Conservation (phyloP, 2,329 filamentous ascomycete genomes). For the Myriosclerotinia scirpicola region DNA sequence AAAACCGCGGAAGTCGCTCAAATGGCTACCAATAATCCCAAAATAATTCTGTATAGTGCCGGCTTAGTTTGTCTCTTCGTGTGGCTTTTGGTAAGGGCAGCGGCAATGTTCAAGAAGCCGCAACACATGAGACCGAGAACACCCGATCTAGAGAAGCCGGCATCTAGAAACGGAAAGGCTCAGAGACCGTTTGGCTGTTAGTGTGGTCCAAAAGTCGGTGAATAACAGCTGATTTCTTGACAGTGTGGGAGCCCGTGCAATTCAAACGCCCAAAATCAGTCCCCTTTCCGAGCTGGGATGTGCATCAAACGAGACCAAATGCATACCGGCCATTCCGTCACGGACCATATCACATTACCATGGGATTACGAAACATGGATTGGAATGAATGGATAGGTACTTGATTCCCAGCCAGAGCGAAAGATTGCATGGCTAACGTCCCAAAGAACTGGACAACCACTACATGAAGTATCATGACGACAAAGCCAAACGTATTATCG, state of each 20-base stretch:
- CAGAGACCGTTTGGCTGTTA: conserved; percentile 35
- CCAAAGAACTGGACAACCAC: conserved; percentile 72
- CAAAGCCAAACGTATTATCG: conserved; percentile 66
- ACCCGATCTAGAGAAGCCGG: conserved; percentile 39
- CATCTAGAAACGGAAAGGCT: conserved; percentile 34
- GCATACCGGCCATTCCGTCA: conserved; percentile 41
- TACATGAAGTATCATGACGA: conserved; percentile 70
- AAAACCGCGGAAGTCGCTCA: conserved; percentile 23
- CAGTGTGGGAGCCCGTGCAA: conserved; percentile 40
- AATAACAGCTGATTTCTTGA: conserved; percentile 24
- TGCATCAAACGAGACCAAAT: conserved; percentile 39
- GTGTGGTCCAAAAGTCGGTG: conserved; percentile 6
- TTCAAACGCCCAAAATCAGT: conserved; percentile 39
- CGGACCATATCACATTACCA: conserved; percentile 41
- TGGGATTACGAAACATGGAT: conserved; percentile 41
- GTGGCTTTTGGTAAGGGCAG: conserved; percentile 33
- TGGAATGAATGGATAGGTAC: conserved; percentile 43
- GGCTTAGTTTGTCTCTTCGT: conserved; percentile 26
- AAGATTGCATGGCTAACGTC: conserved; percentile 25
- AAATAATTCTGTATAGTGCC: conserved; percentile 30
- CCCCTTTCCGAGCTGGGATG: conserved; percentile 38
- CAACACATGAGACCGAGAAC: conserved; percentile 31
- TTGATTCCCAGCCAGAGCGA: background rate
- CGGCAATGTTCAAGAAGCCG: conserved; percentile 32
- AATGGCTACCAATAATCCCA: conserved; percentile 27